A percentile compares a stretch with the other conserved stretches of the same genome.
Evolutionary conservation across 495 filamentous ascomycete genomes (phyloP).

Genomic region (Lepidopterella palustris): DNA sequence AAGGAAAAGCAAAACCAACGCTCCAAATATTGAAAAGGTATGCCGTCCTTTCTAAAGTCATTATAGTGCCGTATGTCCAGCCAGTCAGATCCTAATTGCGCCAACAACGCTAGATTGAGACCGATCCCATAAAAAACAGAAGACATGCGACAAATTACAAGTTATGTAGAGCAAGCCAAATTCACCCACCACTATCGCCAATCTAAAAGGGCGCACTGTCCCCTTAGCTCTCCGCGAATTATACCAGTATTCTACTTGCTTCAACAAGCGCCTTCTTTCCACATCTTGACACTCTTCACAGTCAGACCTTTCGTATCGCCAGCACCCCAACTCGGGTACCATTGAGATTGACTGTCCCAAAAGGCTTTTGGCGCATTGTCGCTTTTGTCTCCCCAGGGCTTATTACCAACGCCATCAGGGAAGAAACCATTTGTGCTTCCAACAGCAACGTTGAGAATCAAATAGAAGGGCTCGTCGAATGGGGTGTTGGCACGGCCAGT

Average conservation of each 20-base stretch:
- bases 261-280: conserved; percentile 25
- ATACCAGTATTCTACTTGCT: background rate
- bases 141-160: conserved; percentile 1
- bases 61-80: background rate
- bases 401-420: conserved; percentile 24
- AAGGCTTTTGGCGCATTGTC: conserved; percentile 22
- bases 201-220: background rate
- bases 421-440: conserved; percentile 27
- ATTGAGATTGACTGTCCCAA: conserved; percentile 19
- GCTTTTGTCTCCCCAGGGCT: conserved; percentile 27
- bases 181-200: background rate
- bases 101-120: background rate
- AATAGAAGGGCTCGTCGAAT: conserved; percentile 26
- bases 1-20: background rate
- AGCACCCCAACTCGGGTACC: conserved; percentile 25
- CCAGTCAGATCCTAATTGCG: background rate
- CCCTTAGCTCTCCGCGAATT: background rate
- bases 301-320: conserved; percentile 25
- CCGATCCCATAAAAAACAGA: background rate
- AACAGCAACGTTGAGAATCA: conserved; percentile 29
- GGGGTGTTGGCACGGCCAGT: conserved; percentile 22
- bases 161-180: background rate
- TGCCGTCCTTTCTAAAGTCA: background rate
- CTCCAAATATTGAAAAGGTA: background rate
- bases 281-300: conserved; percentile 31